Evolutionary conservation across 768 basidiomycete species (phyloP).

Genomic region (Omphalotus guepiniiformis): DNA sequence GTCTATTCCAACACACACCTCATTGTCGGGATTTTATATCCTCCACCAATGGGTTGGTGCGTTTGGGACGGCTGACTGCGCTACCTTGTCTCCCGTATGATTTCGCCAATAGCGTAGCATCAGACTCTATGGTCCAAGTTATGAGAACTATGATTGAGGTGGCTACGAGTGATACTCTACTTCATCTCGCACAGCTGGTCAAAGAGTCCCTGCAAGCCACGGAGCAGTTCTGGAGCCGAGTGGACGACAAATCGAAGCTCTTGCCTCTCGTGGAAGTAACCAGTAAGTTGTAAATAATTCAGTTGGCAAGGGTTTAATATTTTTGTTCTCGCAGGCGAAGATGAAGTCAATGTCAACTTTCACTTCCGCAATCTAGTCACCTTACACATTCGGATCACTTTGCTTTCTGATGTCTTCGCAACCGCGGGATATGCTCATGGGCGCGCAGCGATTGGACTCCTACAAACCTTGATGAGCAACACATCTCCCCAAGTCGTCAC

Average conservation of each 20-base stretch:
- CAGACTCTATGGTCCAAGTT: conserved; percentile 84
- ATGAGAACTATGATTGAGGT: conserved; percentile 88
- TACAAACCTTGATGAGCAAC: conserved; percentile 69
- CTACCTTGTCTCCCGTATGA: conserved; percentile 88
- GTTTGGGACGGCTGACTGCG: conserved; percentile 71
- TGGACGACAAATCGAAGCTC: conserved; percentile 55
- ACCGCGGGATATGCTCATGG: conserved; percentile 81
- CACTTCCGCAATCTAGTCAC: conserved; percentile 71
- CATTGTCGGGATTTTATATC: conserved; percentile 90
- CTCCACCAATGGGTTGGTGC: conserved; percentile 65
- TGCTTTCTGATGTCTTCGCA: conserved; percentile 85
- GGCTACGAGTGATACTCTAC: conserved; percentile 70
- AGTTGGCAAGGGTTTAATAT: conserved; percentile 1
- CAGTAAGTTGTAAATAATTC: conserved; percentile 35
- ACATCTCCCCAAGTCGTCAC: conserved; percentile 60
- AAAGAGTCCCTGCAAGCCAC: conserved; percentile 67
- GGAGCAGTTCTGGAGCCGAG: conserved; percentile 60
- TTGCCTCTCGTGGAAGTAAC: conserved; percentile 56
- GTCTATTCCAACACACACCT: conserved; percentile 86
- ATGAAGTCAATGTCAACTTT: conserved; percentile 48
- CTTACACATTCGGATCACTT: conserved; percentile 72
- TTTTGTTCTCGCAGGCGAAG: conserved; percentile 32
- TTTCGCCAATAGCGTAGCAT: conserved; percentile 79
- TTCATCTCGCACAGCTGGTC: conserved; percentile 66
- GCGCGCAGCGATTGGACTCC: conserved; percentile 66